Conservation (phyloP, 2,329 filamentous ascomycete genomes). For the Ophiostoma montium region DNA sequence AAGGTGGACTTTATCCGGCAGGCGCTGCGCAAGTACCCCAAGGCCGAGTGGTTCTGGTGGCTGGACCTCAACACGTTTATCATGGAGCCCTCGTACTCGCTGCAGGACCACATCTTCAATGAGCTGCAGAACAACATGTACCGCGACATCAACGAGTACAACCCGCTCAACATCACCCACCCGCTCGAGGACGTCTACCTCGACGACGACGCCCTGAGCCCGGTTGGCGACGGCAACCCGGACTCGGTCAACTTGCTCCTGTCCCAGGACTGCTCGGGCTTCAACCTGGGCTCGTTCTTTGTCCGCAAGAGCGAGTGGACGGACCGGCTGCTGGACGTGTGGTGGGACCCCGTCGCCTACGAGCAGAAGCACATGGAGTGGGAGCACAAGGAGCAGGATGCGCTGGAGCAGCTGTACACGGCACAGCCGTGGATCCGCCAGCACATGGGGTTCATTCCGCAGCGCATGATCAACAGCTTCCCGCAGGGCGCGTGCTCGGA, state of each 20-base stretch:
- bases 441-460: conserved; percentile 76
- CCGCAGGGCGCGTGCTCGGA: conserved; percentile 79
- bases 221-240: conserved; percentile 60
- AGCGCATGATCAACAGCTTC: conserved; percentile 90
- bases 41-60: conserved; percentile 99
- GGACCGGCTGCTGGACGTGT: conserved; percentile 81
- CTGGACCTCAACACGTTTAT: conserved; percentile 93
- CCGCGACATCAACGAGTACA: conserved; percentile 92
- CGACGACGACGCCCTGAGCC: conserved; percentile 57
- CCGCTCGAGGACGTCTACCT: conserved; percentile 63
- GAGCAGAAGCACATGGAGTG: conserved; percentile 98
- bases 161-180: conserved; percentile 86
- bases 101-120: conserved; percentile 84
- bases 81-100: conserved; percentile 87
- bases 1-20: conserved; percentile 91
- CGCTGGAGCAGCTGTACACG: conserved; percentile 79
- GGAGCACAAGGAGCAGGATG: conserved; percentile 98
- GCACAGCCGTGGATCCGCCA: conserved; percentile 87
- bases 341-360: conserved; percentile 97
- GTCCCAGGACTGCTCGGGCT: conserved; percentile 86
- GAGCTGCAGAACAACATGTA: conserved; percentile 61
- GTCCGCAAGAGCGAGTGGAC: conserved; percentile 75
- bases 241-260: conserved; percentile 78
- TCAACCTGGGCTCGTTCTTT: conserved; percentile 96
- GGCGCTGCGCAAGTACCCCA: conserved; percentile 80